Conservation (phyloP, 495 filamentous ascomycete species). For the Echria macrotheca region DNA sequence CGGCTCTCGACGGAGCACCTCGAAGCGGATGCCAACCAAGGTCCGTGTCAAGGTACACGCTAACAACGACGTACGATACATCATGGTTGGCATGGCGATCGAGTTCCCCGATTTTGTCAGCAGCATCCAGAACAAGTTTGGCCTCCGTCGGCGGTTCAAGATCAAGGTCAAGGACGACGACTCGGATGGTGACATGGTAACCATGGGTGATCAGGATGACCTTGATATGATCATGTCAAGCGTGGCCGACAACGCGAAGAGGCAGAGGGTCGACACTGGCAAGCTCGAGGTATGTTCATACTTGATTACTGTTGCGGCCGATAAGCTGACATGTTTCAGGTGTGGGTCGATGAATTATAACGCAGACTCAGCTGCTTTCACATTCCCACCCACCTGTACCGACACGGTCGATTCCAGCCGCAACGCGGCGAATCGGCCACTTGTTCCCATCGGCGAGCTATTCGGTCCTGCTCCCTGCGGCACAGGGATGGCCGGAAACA, state of each 20-base stretch:
- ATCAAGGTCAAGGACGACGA: conserved; percentile 84
- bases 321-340: conserved; percentile 38
- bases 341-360: conserved; percentile 62
- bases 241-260: conserved; percentile 61
- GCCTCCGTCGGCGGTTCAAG: conserved; percentile 62
- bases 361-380: not conserved
- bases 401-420: too few relatives aligned
- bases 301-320: not conserved
- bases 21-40: conserved; percentile 47
- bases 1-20: conserved; percentile 33
- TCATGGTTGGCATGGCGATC: conserved; percentile 73
- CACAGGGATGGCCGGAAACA: too few relatives aligned
- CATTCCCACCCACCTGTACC: not conserved
- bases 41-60: conserved; percentile 87
- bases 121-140: conserved; percentile 80
- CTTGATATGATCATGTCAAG: conserved; percentile 73
- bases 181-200: conserved; percentile 82
- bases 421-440: too few relatives aligned
- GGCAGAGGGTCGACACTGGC: conserved; percentile 74
- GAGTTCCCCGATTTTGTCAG: conserved; percentile 70
- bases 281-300: conserved; percentile 82
- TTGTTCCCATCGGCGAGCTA: not conserved
- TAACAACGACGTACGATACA: conserved; percentile 90
- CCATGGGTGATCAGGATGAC: conserved; percentile 94
- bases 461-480: too few relatives aligned